A percentile compares a stretch with the other conserved stretches of the same genome.
These are phyloP conservation scores for Erigeron canadensis DNA, from an alignment of 129 eudicot genomes.

Conservation along the genomic window DNA sequence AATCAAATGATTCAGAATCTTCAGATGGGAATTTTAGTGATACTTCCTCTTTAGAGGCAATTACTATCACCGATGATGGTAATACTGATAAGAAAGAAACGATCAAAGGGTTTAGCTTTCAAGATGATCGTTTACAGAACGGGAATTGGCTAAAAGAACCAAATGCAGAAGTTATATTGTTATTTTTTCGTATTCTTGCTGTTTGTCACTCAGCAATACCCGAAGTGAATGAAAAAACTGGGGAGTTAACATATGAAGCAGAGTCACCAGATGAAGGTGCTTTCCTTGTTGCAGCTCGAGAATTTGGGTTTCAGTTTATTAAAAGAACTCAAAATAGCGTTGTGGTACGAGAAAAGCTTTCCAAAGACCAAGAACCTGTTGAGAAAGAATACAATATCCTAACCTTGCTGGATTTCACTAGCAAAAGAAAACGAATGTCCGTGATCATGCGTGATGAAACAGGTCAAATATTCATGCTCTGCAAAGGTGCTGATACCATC, in stretches of 20 bases:
- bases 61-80: constrained; percentile 21
- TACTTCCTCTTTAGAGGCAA: constrained; percentile 27
- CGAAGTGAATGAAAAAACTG: constrained; percentile 45
- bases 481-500: constrained; percentile 84
- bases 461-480: constrained; percentile 51
- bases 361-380: constrained; percentile 31
- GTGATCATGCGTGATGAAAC: constrained; percentile 57
- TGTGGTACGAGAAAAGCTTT: constrained; percentile 48
- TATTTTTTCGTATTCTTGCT: constrained; percentile 66
- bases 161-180: constrained; percentile 32
- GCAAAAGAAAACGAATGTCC: constrained; percentile 77
- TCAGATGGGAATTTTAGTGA: constrained; percentile 2
- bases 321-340: constrained; percentile 64
- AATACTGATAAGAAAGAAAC: constrained; percentile 5
- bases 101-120: constrained; percentile 65
- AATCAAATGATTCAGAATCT: constrained; percentile 35
- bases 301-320: constrained; percentile 65
- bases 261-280: constrained; percentile 88
- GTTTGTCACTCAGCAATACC: constrained; percentile 80
- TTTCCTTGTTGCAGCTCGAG: constrained; percentile 75
- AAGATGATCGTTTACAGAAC: constrained; percentile 48
- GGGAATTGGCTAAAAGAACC: constrained; percentile 54
- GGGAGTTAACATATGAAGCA: constrained; percentile 54
- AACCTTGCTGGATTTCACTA: constrained; percentile 66
- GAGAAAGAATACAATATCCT: constrained; percentile 58